Base-by-base conservation (phyloP, 371 early-diverging fungal genomes). In the Caulochytrium protostelioides region DNA sequence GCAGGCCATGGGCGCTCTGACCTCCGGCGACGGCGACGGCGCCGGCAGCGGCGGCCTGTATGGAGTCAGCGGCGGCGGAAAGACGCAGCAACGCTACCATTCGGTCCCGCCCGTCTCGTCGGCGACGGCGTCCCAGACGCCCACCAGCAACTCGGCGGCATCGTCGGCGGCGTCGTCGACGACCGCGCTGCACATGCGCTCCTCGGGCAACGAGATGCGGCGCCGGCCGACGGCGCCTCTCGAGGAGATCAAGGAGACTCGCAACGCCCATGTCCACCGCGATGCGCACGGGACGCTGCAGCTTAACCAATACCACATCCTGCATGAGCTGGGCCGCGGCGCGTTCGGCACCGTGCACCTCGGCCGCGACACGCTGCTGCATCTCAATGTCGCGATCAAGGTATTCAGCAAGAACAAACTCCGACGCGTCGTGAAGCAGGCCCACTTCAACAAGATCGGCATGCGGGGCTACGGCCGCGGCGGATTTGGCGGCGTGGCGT, bases 301-400 rank as follows among this genome's bases (percentile, higher is more conserved):
- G 24, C 56, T 89, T 37, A 85, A 82, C 56, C 72, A 89, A 35
- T 94, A 90, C 43, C 37, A 65, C 5, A 39, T 94, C 4, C 58
- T 62, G 34, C 52, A 66, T 28, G 61, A 63, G 34, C 69, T 94
- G 26, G 95, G 95, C 6, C 56, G 67, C 15, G 95, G 95, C 24
- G 69, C 77, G 18, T 90, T 65, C 51, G 95, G 95, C 10, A 78
- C 71, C 6, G 95, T 94, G 0, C 70, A 78, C 49, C 56, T 76
- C 17, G 83, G 70, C 22, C 49, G 65, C 20, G 76, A 81, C 57
- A 62, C 20, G 51, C 42, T 13, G 68, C 67, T 3, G 48, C 44
- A 22, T 42, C 47, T 14, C 22, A 44, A 19, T 38, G 68, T 44
- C 37, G 72, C 91, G 6, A 72, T 87, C 41, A 94, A 94, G 54